phyloP scores from a whole-genome alignment of 371 early-diverging fungal genomes.

The Mucor indicus region DNA sequence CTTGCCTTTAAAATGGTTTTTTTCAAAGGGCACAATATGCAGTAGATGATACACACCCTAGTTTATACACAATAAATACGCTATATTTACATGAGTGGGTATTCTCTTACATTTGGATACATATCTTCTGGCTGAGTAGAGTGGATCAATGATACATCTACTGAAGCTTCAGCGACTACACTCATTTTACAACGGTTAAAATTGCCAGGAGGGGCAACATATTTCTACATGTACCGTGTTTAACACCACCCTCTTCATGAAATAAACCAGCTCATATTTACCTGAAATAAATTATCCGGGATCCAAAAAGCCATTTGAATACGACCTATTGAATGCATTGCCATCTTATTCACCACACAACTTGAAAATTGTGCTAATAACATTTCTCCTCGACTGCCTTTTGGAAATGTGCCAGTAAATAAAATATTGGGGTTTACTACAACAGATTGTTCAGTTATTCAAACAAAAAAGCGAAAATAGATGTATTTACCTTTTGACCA shows the following conservation, averaged over 20 bases:
- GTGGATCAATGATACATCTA: slow-evolving; percentile 20
- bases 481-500: slow-evolving; percentile 32
- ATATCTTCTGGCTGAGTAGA: slow-evolving; percentile 17
- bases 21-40: slow-evolving; percentile 40
- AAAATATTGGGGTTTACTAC: slow-evolving; percentile 37
- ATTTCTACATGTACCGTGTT: slow-evolving; percentile 25
- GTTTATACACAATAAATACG: no score
- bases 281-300: slow-evolving; percentile 27
- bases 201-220: slow-evolving; percentile 29
- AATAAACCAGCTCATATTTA: slow-evolving; percentile 7
- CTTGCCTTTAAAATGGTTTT: slow-evolving; percentile 43
- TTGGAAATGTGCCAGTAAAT: slow-evolving; percentile 47
- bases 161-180: slow-evolving; percentile 39
- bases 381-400: slow-evolving; percentile 37
- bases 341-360: slow-evolving; percentile 42
- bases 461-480: background rate
- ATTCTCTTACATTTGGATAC: slow-evolving; percentile 33
- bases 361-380: slow-evolving; percentile 40
- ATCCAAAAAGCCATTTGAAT: slow-evolving; percentile 51
- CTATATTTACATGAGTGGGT: background rate
- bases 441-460: no score
- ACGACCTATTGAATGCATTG: slow-evolving; percentile 43
- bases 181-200: slow-evolving; percentile 42
- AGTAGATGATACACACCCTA: slow-evolving; percentile 49
- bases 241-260: background rate